Base-by-base conservation (phyloP, 106 monocot species). In the Platanthera zijinensis region DNA sequence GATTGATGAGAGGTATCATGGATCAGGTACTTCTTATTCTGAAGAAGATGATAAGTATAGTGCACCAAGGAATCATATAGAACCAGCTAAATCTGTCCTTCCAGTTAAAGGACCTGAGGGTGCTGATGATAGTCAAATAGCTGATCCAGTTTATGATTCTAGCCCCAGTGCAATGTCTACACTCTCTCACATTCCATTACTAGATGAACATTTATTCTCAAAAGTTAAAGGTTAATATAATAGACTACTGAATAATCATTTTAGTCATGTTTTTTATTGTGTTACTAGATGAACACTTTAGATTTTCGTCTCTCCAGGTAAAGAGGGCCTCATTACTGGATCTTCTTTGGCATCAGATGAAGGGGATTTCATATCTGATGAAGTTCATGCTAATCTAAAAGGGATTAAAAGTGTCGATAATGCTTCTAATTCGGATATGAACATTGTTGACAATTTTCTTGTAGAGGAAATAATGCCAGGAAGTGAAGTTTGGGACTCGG, bases 101-200 rank as follows among this genome's bases (percentile, higher is more conserved):
- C 18, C 73, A 28, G 70, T 47, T 21, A 69, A 19, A 8, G 75
- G 50, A 22, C 51, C 25, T 28, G 89, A 81, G 47, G 47, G 66
- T 52, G 39, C 57, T 49, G 78, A 81, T 46, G 89, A 83, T 10
- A 63, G 45, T 25, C 90, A 79, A 62, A 21, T 57, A 48, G 79
- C 72, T 2, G 87, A 83, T 48, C 89, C 91, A 17, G 78, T 92
- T 67, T 99, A 88, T 81, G 94, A 99, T 84, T 85, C 80, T 47
- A 90, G 89, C 76, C 94, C 94, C 53, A 75, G 73, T 49, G 83
- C 82, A 74, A 90, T 79, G 75, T 76, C 86, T 3, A 4, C 32
- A 39, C 25, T 69, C 5, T 82, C 80, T 49, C 74, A 78, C 46
- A 63, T 64, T 10, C 50, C 80, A 73, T 56, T 81, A 39, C 25